Percentiles rank a stretch among this genome's conserved stretches.
These are phyloP conservation scores for Pseudopithomyces chartarum DNA, from an alignment of 2,329 filamentous ascomycete genomes.

Conservation along the genomic window DNA sequence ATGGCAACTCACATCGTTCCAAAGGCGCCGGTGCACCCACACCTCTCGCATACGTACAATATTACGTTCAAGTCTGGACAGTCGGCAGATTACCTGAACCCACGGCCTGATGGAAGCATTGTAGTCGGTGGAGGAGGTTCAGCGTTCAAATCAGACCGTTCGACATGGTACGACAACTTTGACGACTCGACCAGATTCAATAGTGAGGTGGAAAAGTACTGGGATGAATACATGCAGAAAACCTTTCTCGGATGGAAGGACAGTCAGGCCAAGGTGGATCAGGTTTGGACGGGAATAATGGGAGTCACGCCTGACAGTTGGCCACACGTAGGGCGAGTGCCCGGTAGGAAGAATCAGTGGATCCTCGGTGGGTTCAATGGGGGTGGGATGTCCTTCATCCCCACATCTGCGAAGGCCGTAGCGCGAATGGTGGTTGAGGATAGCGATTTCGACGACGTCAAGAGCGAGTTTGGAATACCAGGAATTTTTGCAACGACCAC, in stretches of 20 bases:
- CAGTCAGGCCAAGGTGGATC: slow-evolving; percentile 43
- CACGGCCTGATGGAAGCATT: slow-evolving; percentile 14
- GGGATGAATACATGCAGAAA: slow-evolving; percentile 55
- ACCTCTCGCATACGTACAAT: slow-evolving; percentile 34
- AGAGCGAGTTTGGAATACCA: slow-evolving; percentile 38
- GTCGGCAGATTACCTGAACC: slow-evolving; percentile 19
- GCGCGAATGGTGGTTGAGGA: slow-evolving; percentile 47
- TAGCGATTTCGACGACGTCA: slow-evolving; percentile 38
- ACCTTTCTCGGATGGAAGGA: slow-evolving; percentile 57
- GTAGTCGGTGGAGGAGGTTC: slow-evolving; percentile 42
- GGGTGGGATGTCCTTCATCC: slow-evolving; percentile 58
- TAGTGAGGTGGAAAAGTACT: slow-evolving; percentile 48
- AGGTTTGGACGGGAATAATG: slow-evolving; percentile 52
- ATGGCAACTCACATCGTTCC: slow-evolving; percentile 28
- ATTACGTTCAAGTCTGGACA: slow-evolving; percentile 19
- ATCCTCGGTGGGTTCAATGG: slow-evolving; percentile 58
- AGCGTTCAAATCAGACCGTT: slow-evolving; percentile 38
- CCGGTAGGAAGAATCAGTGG: slow-evolving; percentile 47
- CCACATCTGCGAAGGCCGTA: slow-evolving; percentile 48
- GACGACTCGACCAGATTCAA: slow-evolving; percentile 55
- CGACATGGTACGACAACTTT: slow-evolving; percentile 53
- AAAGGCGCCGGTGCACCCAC: slow-evolving; percentile 16
- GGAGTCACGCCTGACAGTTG: slow-evolving; percentile 47
- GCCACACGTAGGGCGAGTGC: slow-evolving; percentile 54
- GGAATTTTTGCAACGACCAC: slow-evolving; percentile 42